These are phyloP conservation scores for Ensete ventricosum DNA, from an alignment of 176 grass and related monocot species.

Conservation along the genomic window DNA sequence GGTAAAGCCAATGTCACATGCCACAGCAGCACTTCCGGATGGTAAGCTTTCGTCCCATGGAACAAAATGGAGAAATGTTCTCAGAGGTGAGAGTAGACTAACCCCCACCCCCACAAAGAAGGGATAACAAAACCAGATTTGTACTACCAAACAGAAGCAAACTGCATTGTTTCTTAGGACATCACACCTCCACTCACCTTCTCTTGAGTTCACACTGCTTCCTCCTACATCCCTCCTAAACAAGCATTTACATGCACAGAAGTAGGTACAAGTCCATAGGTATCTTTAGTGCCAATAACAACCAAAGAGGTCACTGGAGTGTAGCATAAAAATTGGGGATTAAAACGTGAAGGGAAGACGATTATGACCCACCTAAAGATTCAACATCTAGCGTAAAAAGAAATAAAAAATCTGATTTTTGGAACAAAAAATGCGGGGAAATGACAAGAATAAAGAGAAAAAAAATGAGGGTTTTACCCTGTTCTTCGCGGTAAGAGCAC, in stretches of 20 bases:
- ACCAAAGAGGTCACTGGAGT: background rate
- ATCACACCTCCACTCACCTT: background rate
- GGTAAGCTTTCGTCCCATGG: background rate
- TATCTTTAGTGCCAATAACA: no score
- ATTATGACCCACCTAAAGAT: background rate
- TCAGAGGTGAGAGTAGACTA: background rate
- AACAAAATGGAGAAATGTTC: background rate
- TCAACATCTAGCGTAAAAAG: background rate
- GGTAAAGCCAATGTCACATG: background rate
- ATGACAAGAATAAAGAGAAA: background rate
- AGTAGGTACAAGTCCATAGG: background rate
- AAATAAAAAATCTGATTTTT: background rate
- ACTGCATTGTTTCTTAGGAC: background rate
- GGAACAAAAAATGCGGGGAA: no score
- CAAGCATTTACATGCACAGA: background rate
- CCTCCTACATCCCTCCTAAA: background rate
- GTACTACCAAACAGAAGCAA: background rate
- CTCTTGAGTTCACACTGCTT: background rate
- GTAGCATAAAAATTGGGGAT: no score
- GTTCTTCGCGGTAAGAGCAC: background rate
- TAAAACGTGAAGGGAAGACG: no score
- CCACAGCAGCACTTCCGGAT: background rate
- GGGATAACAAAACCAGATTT: background rate
- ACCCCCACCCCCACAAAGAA: background rate
- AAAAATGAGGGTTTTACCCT: background rate